phyloP scores from a whole-genome alignment of 108 stramenopile genomes.

The Nitzschia putrida region DNA sequence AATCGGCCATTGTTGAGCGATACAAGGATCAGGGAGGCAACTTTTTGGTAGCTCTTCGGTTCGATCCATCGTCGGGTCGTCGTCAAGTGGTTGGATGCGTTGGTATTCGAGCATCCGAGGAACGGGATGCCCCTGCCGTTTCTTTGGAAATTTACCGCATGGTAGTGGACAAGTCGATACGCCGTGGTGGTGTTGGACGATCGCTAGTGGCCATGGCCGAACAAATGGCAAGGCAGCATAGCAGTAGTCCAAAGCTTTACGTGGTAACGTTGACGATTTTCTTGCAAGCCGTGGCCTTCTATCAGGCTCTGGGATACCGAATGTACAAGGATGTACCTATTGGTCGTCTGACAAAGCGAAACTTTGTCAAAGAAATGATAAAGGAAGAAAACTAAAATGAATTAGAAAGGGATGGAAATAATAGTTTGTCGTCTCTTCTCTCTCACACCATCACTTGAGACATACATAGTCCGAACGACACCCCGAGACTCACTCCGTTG shows the following conservation, averaged over 20 bases:
- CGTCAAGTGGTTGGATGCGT: conserved; percentile 61
- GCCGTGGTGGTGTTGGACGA: conserved; percentile 61
- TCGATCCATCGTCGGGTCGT: neutral
- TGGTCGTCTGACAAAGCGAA: conserved; percentile 30
- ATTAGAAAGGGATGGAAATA: neutral
- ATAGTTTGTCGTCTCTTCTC: no score
- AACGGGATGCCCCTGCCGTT: conserved; percentile 10
- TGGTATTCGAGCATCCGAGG: conserved; percentile 48
- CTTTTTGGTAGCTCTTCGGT: conserved; percentile 51
- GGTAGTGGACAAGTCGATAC: conserved; percentile 51
- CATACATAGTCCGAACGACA: no score
- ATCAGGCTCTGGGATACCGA: conserved; percentile 49
- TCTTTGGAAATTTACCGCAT: conserved; percentile 67
- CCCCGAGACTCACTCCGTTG: no score
- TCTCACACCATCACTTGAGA: no score
- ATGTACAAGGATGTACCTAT: conserved; percentile 34
- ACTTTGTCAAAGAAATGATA: conserved; percentile 22
- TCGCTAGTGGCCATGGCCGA: conserved; percentile 34
- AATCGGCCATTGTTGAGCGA: conserved; percentile 24
- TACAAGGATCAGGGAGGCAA: conserved; percentile 41
- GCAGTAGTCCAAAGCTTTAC: conserved; percentile 23
- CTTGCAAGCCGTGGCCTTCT: conserved; percentile 49
- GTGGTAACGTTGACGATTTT: conserved; percentile 58
- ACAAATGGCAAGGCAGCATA: no score
- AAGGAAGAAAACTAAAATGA: neutral